phyloP scores from a whole-genome alignment of 495 filamentous ascomycete species.

The Xylaria palmicola region DNA sequence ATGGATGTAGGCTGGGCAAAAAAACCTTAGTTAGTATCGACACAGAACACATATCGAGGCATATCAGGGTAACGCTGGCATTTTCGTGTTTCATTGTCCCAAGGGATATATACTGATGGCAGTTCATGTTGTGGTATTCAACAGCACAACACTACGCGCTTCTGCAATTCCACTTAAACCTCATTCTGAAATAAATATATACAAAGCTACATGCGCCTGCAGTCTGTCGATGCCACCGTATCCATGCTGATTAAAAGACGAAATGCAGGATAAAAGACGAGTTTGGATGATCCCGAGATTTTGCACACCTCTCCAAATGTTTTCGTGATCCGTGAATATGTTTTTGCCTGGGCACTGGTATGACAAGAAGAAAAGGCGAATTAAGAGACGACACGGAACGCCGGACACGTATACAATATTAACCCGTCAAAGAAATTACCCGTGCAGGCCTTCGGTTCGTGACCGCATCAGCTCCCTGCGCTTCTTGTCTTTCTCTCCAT shows the following conservation, averaged over 20 bases:
- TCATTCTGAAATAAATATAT: conserved; percentile 5
- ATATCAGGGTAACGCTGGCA: too few relatives aligned
- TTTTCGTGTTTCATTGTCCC: too few relatives aligned
- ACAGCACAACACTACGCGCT: background rate
- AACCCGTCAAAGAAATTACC: conserved; percentile 25
- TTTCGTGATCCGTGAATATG: background rate
- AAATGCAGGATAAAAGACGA: conserved; percentile 8
- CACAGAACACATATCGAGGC: too few relatives aligned
- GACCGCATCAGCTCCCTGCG: conserved; percentile 69
- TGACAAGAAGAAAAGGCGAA: conserved; percentile 16
- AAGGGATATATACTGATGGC: too few relatives aligned
- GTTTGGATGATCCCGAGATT: conserved; percentile 15
- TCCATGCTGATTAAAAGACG: background rate
- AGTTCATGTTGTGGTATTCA: background rate
- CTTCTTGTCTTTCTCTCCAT: conserved; percentile 75
- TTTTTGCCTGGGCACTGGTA: conserved; percentile 12
- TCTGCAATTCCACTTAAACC: background rate
- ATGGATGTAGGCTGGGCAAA: too few relatives aligned
- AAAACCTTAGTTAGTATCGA: too few relatives aligned
- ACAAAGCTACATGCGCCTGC: background rate
- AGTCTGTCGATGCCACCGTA: background rate
- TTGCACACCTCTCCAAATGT: conserved; percentile 15
- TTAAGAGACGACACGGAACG: conserved; percentile 8
- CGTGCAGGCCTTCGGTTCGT: conserved; percentile 59
- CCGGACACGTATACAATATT: conserved; percentile 20